Conservation (phyloP, 768 basidiomycete genomes). For the Suillus variegatus region DNA sequence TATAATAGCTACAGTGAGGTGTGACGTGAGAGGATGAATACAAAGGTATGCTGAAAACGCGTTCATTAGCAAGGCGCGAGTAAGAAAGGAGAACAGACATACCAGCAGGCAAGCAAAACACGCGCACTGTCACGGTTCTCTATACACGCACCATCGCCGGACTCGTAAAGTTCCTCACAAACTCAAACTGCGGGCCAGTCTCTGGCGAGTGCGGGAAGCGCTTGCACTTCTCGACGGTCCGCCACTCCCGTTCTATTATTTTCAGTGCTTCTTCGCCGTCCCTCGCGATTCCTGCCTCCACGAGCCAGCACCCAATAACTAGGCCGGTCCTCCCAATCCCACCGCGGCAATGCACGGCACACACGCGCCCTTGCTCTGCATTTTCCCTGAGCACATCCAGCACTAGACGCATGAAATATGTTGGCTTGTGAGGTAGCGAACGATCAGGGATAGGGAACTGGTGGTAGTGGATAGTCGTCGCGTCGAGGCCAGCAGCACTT, state of each 20-base stretch:
- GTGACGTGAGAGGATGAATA: not conserved
- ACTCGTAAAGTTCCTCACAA: constrained; percentile 57
- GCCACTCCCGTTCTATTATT: constrained; percentile 71
- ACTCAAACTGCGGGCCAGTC: constrained; percentile 78
- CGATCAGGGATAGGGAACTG: constrained; percentile 79
- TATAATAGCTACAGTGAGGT: not conserved
- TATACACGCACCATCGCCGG: constrained; percentile 5
- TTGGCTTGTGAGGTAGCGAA: constrained; percentile 54
- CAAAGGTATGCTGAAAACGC: not conserved
- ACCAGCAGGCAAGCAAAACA: not conserved
- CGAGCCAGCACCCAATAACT: constrained; percentile 76
- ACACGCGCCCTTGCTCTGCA: constrained; percentile 54
- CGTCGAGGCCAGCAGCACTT: constrained; percentile 54
- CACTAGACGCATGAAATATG: constrained; percentile 58
- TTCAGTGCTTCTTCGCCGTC: constrained; percentile 65
- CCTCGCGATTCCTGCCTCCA: constrained; percentile 60
- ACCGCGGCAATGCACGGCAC: constrained; percentile 79
- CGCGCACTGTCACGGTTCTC: not conserved
- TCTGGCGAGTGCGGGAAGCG: constrained; percentile 78
- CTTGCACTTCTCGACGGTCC: constrained; percentile 74
- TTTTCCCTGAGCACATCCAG: constrained; percentile 63
- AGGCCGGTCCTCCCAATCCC: constrained; percentile 71
- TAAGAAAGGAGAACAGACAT: not conserved
- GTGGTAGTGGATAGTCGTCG: constrained; percentile 65
- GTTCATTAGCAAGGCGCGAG: not conserved